Evolutionary conservation across 1,284 basidiomycete genomes (phyloP), one percentile per base, ranked within the genome.

Genomic region (Volvariella volvacea): DNA sequence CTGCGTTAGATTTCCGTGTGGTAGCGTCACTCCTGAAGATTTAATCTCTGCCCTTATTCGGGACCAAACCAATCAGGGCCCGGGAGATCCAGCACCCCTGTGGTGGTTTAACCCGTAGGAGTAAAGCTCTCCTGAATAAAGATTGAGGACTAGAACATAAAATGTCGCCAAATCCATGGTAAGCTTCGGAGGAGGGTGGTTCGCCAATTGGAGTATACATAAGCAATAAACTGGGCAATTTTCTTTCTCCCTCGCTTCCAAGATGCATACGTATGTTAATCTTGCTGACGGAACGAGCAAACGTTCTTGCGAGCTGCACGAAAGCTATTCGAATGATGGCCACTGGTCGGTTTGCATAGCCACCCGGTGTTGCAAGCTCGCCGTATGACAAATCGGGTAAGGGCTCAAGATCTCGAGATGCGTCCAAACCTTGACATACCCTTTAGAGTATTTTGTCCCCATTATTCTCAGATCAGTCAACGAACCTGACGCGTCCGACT

Each of bases 91-190:
- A 52, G 54, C 58, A 49, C 59, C 45, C 51, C 51, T 55, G 46
- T 39, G 48, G 34, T 50, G 50, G 48, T 43, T 63, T 60, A 60
- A 39, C 58, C 61, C 45, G 59, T 52, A 61, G 61, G 62, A 54
- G 63, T 59, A 62, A 62, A 50, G 59, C 59, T 56, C 54, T 63
- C 54, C 62, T 56, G 50, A 57, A 55, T 55, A n/a, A 45, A 49
- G 52, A 52, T 51, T 49, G 47, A 42, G 49, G 48, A 36, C 52
- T 52, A 52, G 52, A 54, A 58, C 49, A 55, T 48, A 48, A 43
- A 32, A 14, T 31, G 53, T 36, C 7, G 19, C 34, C 34, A 36
- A 36, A 36, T 20, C 19, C 19, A 36, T 30, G 45, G 50, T 49
- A 52, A 45, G 8, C 19, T 36, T 36, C 4, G 6, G 34, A 36